Evolutionary conservation across 2,329 filamentous ascomycete genomes (phyloP).

Genomic region (Cladosporium sp.): DNA sequence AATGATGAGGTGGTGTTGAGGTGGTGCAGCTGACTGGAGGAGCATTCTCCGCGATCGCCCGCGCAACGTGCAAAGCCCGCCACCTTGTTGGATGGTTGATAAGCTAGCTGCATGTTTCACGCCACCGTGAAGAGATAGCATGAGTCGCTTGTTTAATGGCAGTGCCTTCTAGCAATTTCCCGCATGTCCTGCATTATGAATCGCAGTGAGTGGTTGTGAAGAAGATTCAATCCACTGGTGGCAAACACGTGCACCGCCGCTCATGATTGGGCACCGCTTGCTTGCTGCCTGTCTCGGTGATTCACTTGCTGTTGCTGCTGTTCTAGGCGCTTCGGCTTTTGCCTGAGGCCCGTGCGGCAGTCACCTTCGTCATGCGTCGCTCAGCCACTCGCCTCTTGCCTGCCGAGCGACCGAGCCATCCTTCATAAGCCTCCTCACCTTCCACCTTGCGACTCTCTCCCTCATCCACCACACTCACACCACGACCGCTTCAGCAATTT

Average conservation of each 20-base stretch:
- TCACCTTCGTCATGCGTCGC: neutral
- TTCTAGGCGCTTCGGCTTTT: neutral
- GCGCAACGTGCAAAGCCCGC: neutral
- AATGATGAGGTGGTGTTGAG: neutral
- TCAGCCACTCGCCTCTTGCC: slow-evolving; percentile 5
- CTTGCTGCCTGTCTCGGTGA: neutral
- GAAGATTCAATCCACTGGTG: neutral
- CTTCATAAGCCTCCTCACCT: neutral
- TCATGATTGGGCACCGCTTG: neutral
- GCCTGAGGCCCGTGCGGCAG: neutral
- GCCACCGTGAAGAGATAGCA: neutral
- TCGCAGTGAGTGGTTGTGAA: neutral
- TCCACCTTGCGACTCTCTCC: neutral
- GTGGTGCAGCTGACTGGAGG: slow-evolving; percentile 1
- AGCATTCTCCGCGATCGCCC: slow-evolving; percentile 12
- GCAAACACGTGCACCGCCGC: neutral
- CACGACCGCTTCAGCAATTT: neutral
- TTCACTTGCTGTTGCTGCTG: neutral
- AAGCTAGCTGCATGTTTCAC: slow-evolving; percentile 7
- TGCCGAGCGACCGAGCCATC: neutral
- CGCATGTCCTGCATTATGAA: neutral
- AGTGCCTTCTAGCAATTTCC: neutral
- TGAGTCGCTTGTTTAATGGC: neutral
- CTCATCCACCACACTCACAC: neutral
- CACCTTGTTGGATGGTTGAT: slow-evolving; percentile 9